These are phyloP conservation scores for Fusarium cyanostomum DNA, from an alignment of 2,329 filamentous ascomycete species.

Conservation along the genomic window DNA sequence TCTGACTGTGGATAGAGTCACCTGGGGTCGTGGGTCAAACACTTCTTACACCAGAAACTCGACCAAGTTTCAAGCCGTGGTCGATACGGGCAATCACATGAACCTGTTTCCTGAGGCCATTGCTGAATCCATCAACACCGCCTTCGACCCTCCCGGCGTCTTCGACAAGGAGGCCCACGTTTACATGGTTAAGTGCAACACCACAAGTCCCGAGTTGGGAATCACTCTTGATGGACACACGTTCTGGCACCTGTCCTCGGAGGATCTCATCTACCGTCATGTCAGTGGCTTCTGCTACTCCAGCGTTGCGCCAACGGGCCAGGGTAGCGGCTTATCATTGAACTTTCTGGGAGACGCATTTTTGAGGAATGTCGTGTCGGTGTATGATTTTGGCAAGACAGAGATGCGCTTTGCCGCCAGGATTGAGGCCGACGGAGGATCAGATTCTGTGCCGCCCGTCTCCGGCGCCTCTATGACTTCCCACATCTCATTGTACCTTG, in stretches of 20 bases:
- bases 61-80: constrained; percentile 50
- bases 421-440: not conserved
- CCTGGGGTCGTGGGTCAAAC: constrained; percentile 9
- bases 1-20: constrained; percentile 20
- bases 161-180: constrained; percentile 43
- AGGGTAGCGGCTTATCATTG: not conserved
- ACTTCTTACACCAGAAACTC: constrained; percentile 33
- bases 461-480: not conserved
- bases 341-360: constrained; percentile 57
- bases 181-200: constrained; percentile 54
- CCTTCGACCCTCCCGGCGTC: constrained; percentile 54
- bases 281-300: constrained; percentile 24
- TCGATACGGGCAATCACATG: constrained; percentile 56
- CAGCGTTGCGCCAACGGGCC: not conserved
- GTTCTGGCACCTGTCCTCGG: constrained; percentile 41
- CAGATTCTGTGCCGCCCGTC: not conserved
- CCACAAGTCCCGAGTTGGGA: constrained; percentile 52
- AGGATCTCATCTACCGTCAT: constrained; percentile 44
- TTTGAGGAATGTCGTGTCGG: constrained; percentile 59
- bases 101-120: constrained; percentile 52
- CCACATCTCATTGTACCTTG: not conserved
- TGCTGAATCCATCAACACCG: constrained; percentile 49
- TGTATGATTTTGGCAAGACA: constrained; percentile 59
- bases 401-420: constrained; percentile 56
- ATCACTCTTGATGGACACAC: constrained; percentile 51